A percentile compares a stretch with the other conserved stretches of the same genome.
phyloP scores from a whole-genome alignment of 2,329 filamentous ascomycete genomes.

The Pseudogymnoascus verrucosus region DNA sequence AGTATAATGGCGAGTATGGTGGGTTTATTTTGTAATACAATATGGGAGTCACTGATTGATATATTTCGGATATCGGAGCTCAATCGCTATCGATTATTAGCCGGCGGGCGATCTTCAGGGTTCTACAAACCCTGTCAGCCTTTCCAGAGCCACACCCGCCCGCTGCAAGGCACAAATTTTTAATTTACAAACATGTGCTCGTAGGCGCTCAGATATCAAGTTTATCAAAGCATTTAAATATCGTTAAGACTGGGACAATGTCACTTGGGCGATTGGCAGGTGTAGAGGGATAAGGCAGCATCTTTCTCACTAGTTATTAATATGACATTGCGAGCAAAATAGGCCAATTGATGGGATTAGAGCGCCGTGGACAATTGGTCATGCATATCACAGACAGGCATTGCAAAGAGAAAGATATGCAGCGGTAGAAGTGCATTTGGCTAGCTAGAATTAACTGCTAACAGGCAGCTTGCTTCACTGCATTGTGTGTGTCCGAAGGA shows the following conservation, averaged over 20 bases:
- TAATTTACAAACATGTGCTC: neutral
- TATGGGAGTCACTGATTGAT: neutral
- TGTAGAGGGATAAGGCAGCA: neutral
- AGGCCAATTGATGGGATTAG: neutral
- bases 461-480: conserved; percentile 1
- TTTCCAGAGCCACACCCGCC: neutral
- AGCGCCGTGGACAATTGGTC: neutral
- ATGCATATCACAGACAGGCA: neutral
- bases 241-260: neutral
- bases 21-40: neutral
- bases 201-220: neutral
- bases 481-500: conserved; percentile 7
- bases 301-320: neutral
- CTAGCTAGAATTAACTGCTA: conserved; percentile 10
- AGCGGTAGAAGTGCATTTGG: conserved; percentile 2
- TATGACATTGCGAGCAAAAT: too few relatives aligned
- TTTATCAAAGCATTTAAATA: neutral
- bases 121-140: neutral
- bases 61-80: conserved; percentile 3
- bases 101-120: conserved; percentile 6
- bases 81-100: conserved; percentile 8
- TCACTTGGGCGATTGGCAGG: neutral
- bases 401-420: neutral
- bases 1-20: neutral
- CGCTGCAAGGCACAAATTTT: neutral